Evolutionary conservation across 2,329 filamentous ascomycete genomes (phyloP).

Genomic region (Penicillium digitatum): DNA sequence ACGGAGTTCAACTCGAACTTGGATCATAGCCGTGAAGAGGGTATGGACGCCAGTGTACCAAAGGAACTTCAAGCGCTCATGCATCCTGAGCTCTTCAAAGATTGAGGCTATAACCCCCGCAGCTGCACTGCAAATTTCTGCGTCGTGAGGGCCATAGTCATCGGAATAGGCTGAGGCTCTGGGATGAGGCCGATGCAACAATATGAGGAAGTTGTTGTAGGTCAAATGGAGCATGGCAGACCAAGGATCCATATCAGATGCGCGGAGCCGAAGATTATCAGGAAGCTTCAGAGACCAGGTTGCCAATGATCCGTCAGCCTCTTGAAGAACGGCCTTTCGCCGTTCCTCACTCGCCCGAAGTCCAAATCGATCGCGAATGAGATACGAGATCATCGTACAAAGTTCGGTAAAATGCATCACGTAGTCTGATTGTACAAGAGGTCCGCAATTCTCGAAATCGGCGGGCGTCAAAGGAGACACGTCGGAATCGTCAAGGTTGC

Average conservation of each 20-base stretch:
- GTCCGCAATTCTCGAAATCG: constrained; percentile 49
- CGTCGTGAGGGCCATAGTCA: constrained; percentile 45
- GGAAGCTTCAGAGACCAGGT: constrained; percentile 44
- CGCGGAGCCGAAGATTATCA: constrained; percentile 39
- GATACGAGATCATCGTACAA: constrained; percentile 49
- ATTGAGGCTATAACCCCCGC: constrained; percentile 46
- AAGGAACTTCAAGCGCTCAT: constrained; percentile 41
- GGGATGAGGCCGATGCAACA: constrained; percentile 45
- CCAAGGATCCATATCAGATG: constrained; percentile 44
- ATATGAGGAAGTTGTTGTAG: constrained; percentile 47
- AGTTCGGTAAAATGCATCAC: constrained; percentile 50
- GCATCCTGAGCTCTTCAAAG: constrained; percentile 43
- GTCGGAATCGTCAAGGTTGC: constrained; percentile 51
- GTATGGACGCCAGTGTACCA: constrained; percentile 46
- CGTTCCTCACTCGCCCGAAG: constrained; percentile 39
- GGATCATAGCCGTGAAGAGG: constrained; percentile 47
- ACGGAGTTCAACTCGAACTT: constrained; percentile 45
- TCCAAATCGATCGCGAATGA: constrained; percentile 43
- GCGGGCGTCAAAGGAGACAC: constrained; percentile 43
- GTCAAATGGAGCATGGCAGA: constrained; percentile 44
- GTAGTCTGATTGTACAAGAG: constrained; percentile 44
- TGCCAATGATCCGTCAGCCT: constrained; percentile 42
- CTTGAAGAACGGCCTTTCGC: constrained; percentile 40
- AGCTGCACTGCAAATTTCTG: constrained; percentile 45
- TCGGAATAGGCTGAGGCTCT: constrained; percentile 43